Base-by-base conservation (phyloP, 768 basidiomycete genomes). In the Pulveroboletus ravenelii region DNA sequence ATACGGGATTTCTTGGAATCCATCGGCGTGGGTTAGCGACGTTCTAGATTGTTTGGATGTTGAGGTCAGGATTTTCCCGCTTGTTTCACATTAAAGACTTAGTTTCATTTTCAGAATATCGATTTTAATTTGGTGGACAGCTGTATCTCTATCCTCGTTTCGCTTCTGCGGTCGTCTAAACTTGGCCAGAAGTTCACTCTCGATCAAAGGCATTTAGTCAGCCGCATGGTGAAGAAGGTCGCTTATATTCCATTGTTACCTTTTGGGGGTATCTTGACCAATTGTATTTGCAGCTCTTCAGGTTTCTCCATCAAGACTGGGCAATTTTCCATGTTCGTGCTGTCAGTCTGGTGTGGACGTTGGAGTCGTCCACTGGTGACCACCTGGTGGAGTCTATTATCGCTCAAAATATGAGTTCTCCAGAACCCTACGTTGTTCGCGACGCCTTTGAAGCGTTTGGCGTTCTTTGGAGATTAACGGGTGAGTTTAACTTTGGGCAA, bases 381-480 rank as follows among this genome's bases (percentile, higher is more conserved):
- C 74, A 79, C 27, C 79, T 87, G 60, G 80, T 94, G 9, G 90
- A 94, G 61, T 82, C 89, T 5, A 84, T 91, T 39, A 69, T 97
- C 29, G 80, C 92, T 1, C 79, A 84, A 50, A 78, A 77, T 14
- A 78, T 98, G 72, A 77, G 77, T 10, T 79, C 84, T 7, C 62
- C 75, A 0, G 75, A 82, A 30, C 67, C 72, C 7, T 62, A 62
- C 2, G 73, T 74, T 37, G 70, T 77, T 3, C 69, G 78, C 15
- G 78, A 80, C 17, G 80, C 83, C 2, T 89, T 85, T 61, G 89
- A 95, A 57, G 89, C 88, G 0, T 97, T 99, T 65, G 93, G 95
- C 3, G 81, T 89, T 4, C 71, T 99, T 6, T 99, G 95, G 95
- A 79, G 93, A 50, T 70, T 93, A 50, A 87, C 85, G 43, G 92